Base-by-base conservation (phyloP, 192 early-diverging fungal genomes). In the Phlyctochytrium arcticum region DNA sequence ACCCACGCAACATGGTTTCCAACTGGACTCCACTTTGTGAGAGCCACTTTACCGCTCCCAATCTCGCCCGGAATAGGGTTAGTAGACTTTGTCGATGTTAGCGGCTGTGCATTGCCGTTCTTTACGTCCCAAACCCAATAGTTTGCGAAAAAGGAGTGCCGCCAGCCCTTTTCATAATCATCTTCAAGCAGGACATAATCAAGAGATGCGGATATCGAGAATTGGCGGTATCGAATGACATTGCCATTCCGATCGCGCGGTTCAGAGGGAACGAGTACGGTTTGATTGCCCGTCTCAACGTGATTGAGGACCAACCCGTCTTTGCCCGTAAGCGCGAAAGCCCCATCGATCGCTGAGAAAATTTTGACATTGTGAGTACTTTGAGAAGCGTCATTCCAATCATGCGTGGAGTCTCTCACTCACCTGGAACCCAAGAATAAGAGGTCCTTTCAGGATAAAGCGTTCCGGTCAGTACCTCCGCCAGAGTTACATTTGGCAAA, bases 1-100 rank as follows among this genome's bases (percentile, higher is more conserved):
- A 96, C 88, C 81, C 90, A 96, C 34, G 89, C 62, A 31, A 96
- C 65, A 50, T 72, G 84, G 61, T 94, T 86, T 6, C 89, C 92
- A 3, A 55, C 65, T 4, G 94, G 90, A 61, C 86, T 87, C 90
- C 90, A 98, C 44, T 80, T 63, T 8, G 88, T 89, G 72, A 88
- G 48, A 79, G 87, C 24, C 86, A 84, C 51, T 55, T 69, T 72
- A 67, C 81, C 48, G 66, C 60, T 63, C 71, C 78, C 79, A 26
- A 75, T 44, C 36, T 69, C 66, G 21, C 68, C 46, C 6, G 71
- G 71, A 8, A 77, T 76, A 12, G 47, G 17, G 23, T 78, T 76
- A 42, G 72, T 61, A 1, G 74, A 39, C 64, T 55, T 55, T 15
- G 74, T 50, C 10, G 60, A 69, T 15, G 82, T 71, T 2, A 98